Evolutionary conservation across 208 protist genomes (phyloP), one percentile per base, ranked within the genome.

Genomic region (Borovskyia barvae): DNA sequence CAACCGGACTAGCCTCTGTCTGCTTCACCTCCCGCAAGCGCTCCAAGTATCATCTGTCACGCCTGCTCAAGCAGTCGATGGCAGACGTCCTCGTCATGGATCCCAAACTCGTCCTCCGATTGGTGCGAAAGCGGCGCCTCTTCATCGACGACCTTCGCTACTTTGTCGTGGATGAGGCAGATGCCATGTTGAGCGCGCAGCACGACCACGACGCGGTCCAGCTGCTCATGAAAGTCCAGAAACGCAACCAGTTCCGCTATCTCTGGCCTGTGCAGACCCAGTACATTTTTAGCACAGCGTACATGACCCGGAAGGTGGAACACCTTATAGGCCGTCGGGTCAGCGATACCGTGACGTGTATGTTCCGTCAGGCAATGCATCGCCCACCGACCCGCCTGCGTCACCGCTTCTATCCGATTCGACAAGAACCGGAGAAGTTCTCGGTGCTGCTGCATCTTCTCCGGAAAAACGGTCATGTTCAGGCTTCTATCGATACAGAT

Each of bases 141-240:
- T 91, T 94, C 43, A 68, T 91, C n/a, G 87, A 94, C 53, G 87
- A 96, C 43, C 67, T 96, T 7, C 80, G 85, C 37, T 91, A 92
- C 66, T 68, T 92, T 2, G 84, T 75, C 4, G 58, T 96, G 5
- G 90, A 96, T 50, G 90, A 96, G 71, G 90, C 90, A 8, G 90
- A 96, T 60, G 67, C 65, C 32, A 54, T 94, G 64, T 43, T 91
- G 24, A 86, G 77, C 55, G 78, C 78, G 14, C 72, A 79, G 58
- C 87, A 94, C 75, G 83, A 94, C 49, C 82, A 88, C 75, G 74
- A 80, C 51, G 83, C 87, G 22, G 75, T 82, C 24, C 78, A 89
- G 43, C 71, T 94, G 35, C 77, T 94, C 22, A 74, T 69, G 63
- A 88, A 87, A 52, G 66, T 91, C 4, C 82, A 82, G 42, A 83